Conservation (phyloP, 208 protist genomes). For the Leishmania tarentolae region DNA sequence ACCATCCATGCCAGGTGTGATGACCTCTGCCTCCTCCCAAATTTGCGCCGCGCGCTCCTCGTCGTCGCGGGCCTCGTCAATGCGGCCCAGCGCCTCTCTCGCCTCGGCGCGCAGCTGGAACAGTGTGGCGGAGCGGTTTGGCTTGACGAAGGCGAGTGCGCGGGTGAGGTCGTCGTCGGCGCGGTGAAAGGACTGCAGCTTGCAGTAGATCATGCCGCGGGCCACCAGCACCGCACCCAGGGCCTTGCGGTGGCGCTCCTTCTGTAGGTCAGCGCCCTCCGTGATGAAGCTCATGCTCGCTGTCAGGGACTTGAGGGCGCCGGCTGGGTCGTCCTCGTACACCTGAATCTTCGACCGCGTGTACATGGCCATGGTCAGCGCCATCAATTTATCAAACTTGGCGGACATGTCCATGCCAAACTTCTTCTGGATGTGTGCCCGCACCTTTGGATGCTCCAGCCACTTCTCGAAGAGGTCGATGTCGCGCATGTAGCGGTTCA, state of each 20-base stretch:
- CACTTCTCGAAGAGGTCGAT: conserved; percentile 91
- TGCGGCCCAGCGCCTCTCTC: conserved; percentile 75
- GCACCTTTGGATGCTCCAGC: conserved; percentile 90
- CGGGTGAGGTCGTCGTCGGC: conserved; percentile 86
- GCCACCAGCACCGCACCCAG: conserved; percentile 81
- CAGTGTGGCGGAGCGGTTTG: conserved; percentile 71
- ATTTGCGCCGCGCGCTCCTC: conserved; percentile 86
- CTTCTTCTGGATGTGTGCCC: conserved; percentile 87
- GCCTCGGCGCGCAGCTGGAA: conserved; percentile 89
- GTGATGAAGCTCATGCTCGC: conserved; percentile 71
- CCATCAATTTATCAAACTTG: conserved; percentile 91
- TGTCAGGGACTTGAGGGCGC: conserved; percentile 87
- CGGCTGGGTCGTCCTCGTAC: conserved; percentile 85
- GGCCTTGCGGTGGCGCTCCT: conserved; percentile 79
- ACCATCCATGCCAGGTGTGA: conserved; percentile 75
- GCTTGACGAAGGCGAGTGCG: conserved; percentile 78
- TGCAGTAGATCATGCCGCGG: conserved; percentile 86
- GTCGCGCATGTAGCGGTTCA: conserved; percentile 91
- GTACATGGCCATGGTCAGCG: conserved; percentile 87
- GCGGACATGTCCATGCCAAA: conserved; percentile 82
- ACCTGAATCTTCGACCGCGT: conserved; percentile 88
- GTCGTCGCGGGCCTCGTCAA: conserved; percentile 83
- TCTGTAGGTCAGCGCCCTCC: conserved; percentile 67
- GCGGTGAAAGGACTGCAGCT: conserved; percentile 78
- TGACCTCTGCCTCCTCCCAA: conserved; percentile 88